Base-by-base conservation (phyloP, 352 stramenopile genomes). In the Phytophthora brassicae region DNA sequence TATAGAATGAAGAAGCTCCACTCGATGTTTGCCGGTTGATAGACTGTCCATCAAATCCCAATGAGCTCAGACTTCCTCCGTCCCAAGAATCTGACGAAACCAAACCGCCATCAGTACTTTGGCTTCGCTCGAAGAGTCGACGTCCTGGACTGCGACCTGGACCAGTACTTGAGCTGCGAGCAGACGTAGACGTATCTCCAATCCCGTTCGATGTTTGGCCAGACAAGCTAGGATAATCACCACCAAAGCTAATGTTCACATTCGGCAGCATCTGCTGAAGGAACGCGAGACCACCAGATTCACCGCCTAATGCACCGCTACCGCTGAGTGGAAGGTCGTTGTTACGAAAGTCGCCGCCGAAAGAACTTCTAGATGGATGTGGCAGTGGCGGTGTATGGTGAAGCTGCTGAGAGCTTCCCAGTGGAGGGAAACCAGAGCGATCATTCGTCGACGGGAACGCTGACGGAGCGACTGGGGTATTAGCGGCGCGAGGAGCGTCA, bases 231-330 rank as follows among this genome's bases (percentile, higher is more conserved):
- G 70, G 60, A 41, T 86, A 92, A 42, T 92, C 80, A 17, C 81
- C 80, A n/a, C 85, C 84, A 49, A 81, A 90, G 71, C 85, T 94
- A 49, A 94, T 94, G 71, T 94, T 92, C 26, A 94, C 85, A 52
- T 94, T 94, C 9, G 85, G 85, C 16, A 94, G 79, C 85, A 94
- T 94, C 57, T 92, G 81, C 77, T 94, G 85, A 24, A 94, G 68
- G 61, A 92, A 94, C 35, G 83, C 85, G 1, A 94, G 67, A 0
- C 85, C 85, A 14, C 58, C 59, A 12, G 64, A 52, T 38, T 58
- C 64, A 1, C 49, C 60, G 24, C 46, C 24, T 6, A 72, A 24
- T 29, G 31, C 35, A 11, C 47, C 29, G 33, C 38, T 62, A 39
- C 57, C 58, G 42, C 39, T 20, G 6, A 68, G 60, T 38, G 64